Evolutionary conservation across 257 asterid genomes (phyloP).

Genomic region (Solanum microdontum): DNA sequence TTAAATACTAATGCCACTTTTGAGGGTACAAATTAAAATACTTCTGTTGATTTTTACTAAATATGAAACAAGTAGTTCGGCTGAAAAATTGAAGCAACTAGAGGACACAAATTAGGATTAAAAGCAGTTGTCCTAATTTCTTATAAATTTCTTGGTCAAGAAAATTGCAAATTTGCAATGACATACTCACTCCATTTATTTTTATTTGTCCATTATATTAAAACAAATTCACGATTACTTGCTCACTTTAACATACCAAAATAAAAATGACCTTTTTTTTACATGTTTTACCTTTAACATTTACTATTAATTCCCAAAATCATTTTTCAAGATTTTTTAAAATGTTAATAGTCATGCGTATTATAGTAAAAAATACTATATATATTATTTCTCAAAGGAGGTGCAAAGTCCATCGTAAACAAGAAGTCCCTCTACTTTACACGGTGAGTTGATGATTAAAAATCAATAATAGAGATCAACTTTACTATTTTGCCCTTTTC

Average conservation of each 20-base stretch:
- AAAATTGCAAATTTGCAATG: background rate
- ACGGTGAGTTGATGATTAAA: no score
- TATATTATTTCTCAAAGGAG: no score
- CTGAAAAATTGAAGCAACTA: constrained; percentile 21
- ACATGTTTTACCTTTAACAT: background rate
- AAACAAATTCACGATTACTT: no score
- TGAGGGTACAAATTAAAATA: background rate
- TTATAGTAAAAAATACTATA: background rate
- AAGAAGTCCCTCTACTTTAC: background rate
- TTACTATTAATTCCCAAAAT: background rate
- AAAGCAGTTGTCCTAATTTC: background rate
- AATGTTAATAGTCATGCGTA: background rate
- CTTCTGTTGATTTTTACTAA: background rate
- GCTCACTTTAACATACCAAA: background rate
- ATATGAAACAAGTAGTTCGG: background rate
- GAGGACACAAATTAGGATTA: constrained; percentile 33
- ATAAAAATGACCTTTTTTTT: background rate
- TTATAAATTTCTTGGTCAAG: background rate
- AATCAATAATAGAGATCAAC: background rate
- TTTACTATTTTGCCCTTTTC: background rate
- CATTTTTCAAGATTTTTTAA: background rate
- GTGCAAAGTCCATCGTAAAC: no score
- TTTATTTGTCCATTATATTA: no score
- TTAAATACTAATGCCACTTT: background rate
- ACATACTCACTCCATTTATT: background rate